Evolutionary conservation across 2,329 filamentous ascomycete species (phyloP), one percentile per base, ranked within the genome.

Genomic region (Venturia nashicola): DNA sequence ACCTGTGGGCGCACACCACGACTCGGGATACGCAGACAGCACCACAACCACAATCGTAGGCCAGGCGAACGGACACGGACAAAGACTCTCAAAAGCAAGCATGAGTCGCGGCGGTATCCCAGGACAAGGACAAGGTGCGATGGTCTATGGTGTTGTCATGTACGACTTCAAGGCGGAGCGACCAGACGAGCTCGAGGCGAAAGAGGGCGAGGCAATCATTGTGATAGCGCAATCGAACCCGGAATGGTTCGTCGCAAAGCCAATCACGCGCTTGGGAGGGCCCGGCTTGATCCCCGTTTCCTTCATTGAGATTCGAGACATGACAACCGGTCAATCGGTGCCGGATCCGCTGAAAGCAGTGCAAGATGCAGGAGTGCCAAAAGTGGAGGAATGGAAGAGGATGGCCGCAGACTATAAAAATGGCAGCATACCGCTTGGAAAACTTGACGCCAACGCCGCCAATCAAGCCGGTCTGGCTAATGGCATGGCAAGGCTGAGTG

Each of bases 391-490:
- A 71, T 99, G 94, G 94, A 99, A 99, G 80, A 96, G 95, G 78
- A 97, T 97, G 91, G 92, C 94, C 0, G 93, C 93, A 64, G 93
- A 97, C 68, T 99, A 99, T 78, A 99, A 99, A 80, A 97, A 97
- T 74, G 96, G 92, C 74, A 97, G 94, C 76, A 97, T 99, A 72
- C 93, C 92, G 0, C 79, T 99, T 51, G 94, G 94, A 68, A 96
- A 93, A 76, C 93, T 95, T 69, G 39, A 71, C 71, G 80, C 78
- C 65, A 80, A 83, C 64, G 67, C 73, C 91, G 0, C 79, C 97
- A 55, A 94, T 93, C 69, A 96, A 93, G 20, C 20, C 27, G 54
- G 48, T 39, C 64, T 79, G 63, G 78, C 82, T 68, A 82, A 83
- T 68, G 79, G 81, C 14, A 78, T 93, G 70, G 87, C 91, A 70